A percentile compares a stretch with the other conserved stretches of the same genome.
These are phyloP conservation scores for Mycena crocata DNA, from an alignment of 768 basidiomycete genomes.

Conservation along the genomic window DNA sequence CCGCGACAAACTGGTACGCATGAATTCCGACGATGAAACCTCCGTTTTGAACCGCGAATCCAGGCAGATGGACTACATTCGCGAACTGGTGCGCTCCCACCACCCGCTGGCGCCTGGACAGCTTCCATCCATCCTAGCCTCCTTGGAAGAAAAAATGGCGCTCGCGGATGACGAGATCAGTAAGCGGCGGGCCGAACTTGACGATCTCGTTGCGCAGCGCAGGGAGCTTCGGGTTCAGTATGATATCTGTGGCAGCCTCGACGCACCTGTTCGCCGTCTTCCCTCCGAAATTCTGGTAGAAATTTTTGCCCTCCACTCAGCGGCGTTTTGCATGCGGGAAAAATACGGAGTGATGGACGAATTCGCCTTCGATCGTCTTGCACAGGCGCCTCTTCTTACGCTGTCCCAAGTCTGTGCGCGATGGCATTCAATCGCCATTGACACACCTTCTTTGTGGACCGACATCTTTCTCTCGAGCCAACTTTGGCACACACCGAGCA, in stretches of 20 bases:
- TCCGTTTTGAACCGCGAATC: too few species aligned
- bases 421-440: not conserved
- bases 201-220: not conserved
- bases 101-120: not conserved
- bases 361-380: not conserved
- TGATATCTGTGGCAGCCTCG: not conserved
- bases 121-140: not conserved
- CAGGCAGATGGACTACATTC: not conserved
- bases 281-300: slow-evolving; percentile 7
- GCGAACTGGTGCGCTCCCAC: not conserved
- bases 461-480: not conserved
- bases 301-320: not conserved
- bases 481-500: not conserved
- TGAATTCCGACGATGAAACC: too few species aligned
- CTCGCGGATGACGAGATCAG: not conserved
- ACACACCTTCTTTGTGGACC: not conserved
- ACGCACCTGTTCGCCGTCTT: not conserved
- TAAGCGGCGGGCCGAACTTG: not conserved
- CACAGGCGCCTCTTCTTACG: not conserved
- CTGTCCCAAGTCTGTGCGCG: not conserved
- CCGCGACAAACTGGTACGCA: too few species aligned
- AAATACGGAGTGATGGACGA: not conserved
- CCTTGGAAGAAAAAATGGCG: not conserved
- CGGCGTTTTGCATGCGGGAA: not conserved
- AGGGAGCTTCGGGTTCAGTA: not conserved